Evolutionary conservation across 768 basidiomycete genomes (phyloP).

Genomic region (Tylopilus sp.): DNA sequence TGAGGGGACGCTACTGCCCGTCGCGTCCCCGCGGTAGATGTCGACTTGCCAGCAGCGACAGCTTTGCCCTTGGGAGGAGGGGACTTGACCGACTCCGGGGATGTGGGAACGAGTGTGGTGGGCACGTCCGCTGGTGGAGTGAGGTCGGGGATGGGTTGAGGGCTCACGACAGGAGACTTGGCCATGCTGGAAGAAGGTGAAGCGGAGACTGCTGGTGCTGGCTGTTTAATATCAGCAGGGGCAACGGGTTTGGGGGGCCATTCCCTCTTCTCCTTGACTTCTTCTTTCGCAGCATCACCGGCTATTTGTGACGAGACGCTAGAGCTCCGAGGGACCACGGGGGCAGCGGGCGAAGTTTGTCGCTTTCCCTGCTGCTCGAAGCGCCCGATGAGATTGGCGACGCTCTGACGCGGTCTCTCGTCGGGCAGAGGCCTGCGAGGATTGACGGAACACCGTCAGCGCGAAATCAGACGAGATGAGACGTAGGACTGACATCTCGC

Average conservation of each 20-base stretch:
- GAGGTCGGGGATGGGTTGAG: slow-evolving; percentile 30
- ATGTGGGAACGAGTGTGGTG: slow-evolving; percentile 19
- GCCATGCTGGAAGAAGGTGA: slow-evolving; percentile 23
- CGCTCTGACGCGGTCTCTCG: slow-evolving; percentile 82
- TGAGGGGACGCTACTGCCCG: slow-evolving; percentile 20
- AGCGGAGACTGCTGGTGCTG: slow-evolving; percentile 35
- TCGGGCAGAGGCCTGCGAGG: slow-evolving; percentile 75
- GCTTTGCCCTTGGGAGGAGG: slow-evolving; percentile 22
- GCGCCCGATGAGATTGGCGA: slow-evolving; percentile 86
- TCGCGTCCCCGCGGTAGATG: slow-evolving; percentile 21
- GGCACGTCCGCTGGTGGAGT: slow-evolving; percentile 15
- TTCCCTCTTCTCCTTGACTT: slow-evolving; percentile 68
- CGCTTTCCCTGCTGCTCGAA: slow-evolving; percentile 82
- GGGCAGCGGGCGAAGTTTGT: slow-evolving; percentile 39
- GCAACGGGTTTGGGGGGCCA: slow-evolving; percentile 61
- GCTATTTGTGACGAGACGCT: slow-evolving; percentile 64
- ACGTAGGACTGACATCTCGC: slow-evolving; percentile 27
- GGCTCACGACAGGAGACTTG: slow-evolving; percentile 22
- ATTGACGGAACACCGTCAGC: slow-evolving; percentile 10
- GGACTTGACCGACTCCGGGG: slow-evolving; percentile 20
- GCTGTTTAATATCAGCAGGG: slow-evolving; percentile 34
- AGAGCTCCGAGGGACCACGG: slow-evolving; percentile 53
- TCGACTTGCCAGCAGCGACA: slow-evolving; percentile 17
- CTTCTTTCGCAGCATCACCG: slow-evolving; percentile 63
- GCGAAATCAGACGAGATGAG: slow-evolving; percentile 2